Percentiles rank a stretch among this genome's conserved stretches.
These are phyloP conservation scores for Elsinoe ampelina DNA, from an alignment of 2,329 filamentous ascomycete genomes.

Conservation along the genomic window DNA sequence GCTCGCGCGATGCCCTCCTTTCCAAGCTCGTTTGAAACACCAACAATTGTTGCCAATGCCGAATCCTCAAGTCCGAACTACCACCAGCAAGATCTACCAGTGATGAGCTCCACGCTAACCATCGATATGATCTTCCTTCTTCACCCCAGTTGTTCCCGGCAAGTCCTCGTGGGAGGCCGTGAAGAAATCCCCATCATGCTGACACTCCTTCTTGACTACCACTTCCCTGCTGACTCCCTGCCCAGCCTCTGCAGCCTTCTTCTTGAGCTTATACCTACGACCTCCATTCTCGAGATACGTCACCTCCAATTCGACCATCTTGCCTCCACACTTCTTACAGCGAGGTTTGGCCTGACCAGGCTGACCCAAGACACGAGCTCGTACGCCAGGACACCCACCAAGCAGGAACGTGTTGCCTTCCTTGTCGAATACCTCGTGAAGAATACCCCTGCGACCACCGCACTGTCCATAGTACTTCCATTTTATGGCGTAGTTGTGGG, in stretches of 20 bases:
- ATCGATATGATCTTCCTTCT: too few species aligned
- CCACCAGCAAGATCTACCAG: too few species aligned
- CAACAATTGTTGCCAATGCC: too few species aligned
- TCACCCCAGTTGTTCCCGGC: too few species aligned
- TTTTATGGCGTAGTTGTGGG: neutral
- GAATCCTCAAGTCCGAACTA: too few species aligned
- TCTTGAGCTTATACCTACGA: neutral
- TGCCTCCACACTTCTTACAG: neutral
- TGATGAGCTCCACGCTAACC: too few species aligned
- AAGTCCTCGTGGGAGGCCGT: too few species aligned
- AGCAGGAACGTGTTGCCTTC: neutral
- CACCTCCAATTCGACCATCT: neutral
- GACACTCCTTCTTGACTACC: constrained; percentile 21
- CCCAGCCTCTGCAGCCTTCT: constrained; percentile 31
- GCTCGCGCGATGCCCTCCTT: too few species aligned
- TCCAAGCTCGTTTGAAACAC: too few species aligned
- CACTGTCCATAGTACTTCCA: neutral
- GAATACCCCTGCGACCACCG: neutral
- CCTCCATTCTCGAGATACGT: neutral
- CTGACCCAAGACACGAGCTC: neutral
- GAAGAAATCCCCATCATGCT: too few species aligned
- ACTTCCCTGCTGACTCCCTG: too few species aligned
- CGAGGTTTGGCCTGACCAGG: neutral
- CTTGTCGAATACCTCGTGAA: neutral
- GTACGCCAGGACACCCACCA: neutral